Base-by-base conservation (phyloP, 139 green algal species). In the Ettlia oleoabundans region DNA sequence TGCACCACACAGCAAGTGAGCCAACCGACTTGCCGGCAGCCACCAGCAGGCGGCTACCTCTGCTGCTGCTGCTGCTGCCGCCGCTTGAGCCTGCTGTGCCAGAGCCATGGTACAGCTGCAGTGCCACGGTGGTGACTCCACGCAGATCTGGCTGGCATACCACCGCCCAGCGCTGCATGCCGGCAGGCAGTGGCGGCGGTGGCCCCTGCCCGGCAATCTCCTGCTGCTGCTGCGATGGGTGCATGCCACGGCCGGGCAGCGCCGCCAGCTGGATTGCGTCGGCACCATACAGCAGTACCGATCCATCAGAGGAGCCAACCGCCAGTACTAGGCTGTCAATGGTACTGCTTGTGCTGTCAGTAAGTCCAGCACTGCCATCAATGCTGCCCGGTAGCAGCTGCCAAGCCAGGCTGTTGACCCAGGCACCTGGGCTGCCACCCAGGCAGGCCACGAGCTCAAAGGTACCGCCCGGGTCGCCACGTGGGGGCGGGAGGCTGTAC, bases 401-500 rank as follows among this genome's bases (percentile, higher is more conserved):
- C 79, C 86, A 90, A 2, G 64, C 30, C 55, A 90, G 71, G 42
- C 58, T 51, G 32, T 52, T 85, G 4, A 82, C 53, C 74, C 76
- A 85, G 22, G 77, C 37, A 0, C 22, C 35, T 0, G 62, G 24
- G 61, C 42, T 35, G 10, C 65, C 66, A 18, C 24, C 15, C 41
- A 84, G 33, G 53, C 42, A 81, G 13, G 65, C 55, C 65, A 91
- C 67, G 61, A 90, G 70, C 33, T 51, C n/a, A 52, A 91, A 77
- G 15, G n/a, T 26, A 18, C 43, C 15, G 40, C 52, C n/a, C 2
- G 32, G 4, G 0, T 72, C 28, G 64, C 41, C 61, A 40, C 55
- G 26, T 3, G 30, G 30, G 41, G 52, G 41, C 28, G 35, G 19
- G 21, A 35, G 40, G 55, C 47, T 9, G 37, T 42, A 58, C n/a